Evolutionary conservation across 345 rosid species (phyloP), one percentile per base, ranked within the genome.

Genomic region (Arabidopsis arenosa): DNA sequence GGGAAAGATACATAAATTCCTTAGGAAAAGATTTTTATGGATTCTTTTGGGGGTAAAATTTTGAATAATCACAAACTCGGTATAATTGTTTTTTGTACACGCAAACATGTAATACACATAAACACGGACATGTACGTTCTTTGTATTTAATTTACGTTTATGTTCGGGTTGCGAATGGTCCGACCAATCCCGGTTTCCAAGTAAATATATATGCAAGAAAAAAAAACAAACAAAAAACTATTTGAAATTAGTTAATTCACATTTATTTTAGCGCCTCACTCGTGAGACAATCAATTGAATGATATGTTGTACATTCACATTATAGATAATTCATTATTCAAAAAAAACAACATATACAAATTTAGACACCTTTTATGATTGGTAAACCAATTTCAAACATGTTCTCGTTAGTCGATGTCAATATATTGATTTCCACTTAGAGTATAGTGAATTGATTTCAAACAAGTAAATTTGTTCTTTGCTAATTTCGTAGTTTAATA

Each of bases 271-370:
- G 75, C 66, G 75, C 80, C 23, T 62, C 35, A 8, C 32, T 69
- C 55, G 63, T 68, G 70, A 69, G 75, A 76, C 80, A 69, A 36
- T 69, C 70, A 52, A 69, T 76, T 76, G 57, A 76, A 76, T 76
- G 75, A 43, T 26, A 63, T 45, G 59, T 44, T 55, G 75, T 76
- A 76, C 71, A 70, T 12, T 55, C 52, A 26, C 55, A 60, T 67
- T 56, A 48, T 47, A 32, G 36, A 47, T 75, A 53, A 45, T 36
- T 68, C 32, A n/a, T 76, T 62, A 8, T 43, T 43, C 4, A 52
- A 52, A 41, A 40, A 0, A 40, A 1, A 0, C 9, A 40, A 49
- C 5, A 13, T 49, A 48, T 40, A 48, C 61, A 51, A 11, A 11
- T 51, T 35, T 17, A 39, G 44, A 13, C 44, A 9, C 2, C 8